Evolutionary conservation across 1,284 basidiomycete species (phyloP).

Genomic region (Tilletiopsis washingtonensis): DNA sequence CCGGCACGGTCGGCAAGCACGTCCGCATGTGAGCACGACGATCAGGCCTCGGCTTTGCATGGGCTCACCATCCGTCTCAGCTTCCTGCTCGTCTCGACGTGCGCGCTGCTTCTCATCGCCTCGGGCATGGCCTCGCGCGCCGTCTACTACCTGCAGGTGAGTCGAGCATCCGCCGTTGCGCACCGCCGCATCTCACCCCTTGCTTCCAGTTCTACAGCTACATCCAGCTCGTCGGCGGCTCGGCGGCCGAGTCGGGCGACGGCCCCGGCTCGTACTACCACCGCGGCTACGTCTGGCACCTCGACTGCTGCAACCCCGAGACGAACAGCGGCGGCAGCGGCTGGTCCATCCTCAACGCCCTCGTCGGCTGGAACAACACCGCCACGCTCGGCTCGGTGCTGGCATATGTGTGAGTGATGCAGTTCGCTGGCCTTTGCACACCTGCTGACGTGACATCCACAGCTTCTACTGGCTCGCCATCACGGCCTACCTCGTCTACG

Average conservation of each 20-base stretch:
- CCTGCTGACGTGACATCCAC: too few species aligned
- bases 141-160: constrained; percentile 38
- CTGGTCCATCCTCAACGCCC: constrained; percentile 39
- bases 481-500: constrained; percentile 21
- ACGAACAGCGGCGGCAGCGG: constrained; percentile 44
- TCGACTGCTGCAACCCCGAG: constrained; percentile 74
- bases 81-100: constrained; percentile 38
- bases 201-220: constrained; percentile 39
- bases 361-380: constrained; percentile 44
- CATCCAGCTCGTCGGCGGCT: constrained; percentile 32
- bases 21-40: constrained; percentile 15
- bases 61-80: neutral
- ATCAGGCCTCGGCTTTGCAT: neutral
- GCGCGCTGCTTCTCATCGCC: constrained; percentile 38
- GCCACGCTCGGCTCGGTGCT: constrained; percentile 31
- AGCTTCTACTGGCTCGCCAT: constrained; percentile 39
- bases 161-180: too few species aligned
- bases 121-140: constrained; percentile 37
- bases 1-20: constrained; percentile 18
- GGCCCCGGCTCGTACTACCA: constrained; percentile 38
- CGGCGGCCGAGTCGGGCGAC: constrained; percentile 30
- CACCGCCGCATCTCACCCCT: too few species aligned
- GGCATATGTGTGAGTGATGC: too few species aligned
- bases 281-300: constrained; percentile 45
- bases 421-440: too few species aligned